Evolutionary conservation across 2,329 filamentous ascomycete species (phyloP).

Genomic region (Dothistroma pini): DNA sequence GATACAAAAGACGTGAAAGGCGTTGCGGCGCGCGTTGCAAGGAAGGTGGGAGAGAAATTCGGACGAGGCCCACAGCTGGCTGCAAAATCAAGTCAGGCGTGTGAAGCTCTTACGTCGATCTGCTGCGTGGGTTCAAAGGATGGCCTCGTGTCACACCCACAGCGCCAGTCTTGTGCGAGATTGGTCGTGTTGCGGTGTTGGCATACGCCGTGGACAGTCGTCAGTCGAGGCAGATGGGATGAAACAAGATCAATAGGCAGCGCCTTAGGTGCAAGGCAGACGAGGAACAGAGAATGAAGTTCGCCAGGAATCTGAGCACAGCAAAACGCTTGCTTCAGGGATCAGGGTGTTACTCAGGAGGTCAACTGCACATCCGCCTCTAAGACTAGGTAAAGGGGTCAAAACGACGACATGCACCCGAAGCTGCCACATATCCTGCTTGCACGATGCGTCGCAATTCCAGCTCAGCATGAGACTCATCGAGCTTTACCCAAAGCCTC

Average conservation of each 20-base stretch:
- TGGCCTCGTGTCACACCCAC: background rate
- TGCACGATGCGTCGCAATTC: background rate
- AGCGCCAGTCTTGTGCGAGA: background rate
- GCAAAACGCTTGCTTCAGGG: slow-evolving; percentile 1
- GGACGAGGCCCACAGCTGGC: slow-evolving; percentile 1
- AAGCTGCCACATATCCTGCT: background rate
- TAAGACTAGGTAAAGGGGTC: background rate
- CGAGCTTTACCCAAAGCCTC: background rate
- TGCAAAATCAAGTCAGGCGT: background rate
- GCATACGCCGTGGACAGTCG: background rate
- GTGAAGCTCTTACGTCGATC: background rate
- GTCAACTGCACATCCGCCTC: slow-evolving; percentile 1
- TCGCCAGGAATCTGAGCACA: background rate
- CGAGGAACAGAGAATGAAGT: background rate
- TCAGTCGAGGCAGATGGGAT: background rate
- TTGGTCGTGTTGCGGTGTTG: background rate
- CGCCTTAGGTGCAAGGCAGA: background rate
- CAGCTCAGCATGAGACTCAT: background rate
- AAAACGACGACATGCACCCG: background rate
- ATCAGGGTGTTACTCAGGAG: slow-evolving; percentile 3
- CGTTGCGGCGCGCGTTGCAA: slow-evolving; percentile 1
- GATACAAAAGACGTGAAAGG: background rate
- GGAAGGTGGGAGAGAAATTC: slow-evolving; percentile 3
- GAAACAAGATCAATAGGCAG: background rate
- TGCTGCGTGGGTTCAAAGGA: background rate